Conservation (phyloP, 306 rosid genomes). For the Medicago lupulina region DNA sequence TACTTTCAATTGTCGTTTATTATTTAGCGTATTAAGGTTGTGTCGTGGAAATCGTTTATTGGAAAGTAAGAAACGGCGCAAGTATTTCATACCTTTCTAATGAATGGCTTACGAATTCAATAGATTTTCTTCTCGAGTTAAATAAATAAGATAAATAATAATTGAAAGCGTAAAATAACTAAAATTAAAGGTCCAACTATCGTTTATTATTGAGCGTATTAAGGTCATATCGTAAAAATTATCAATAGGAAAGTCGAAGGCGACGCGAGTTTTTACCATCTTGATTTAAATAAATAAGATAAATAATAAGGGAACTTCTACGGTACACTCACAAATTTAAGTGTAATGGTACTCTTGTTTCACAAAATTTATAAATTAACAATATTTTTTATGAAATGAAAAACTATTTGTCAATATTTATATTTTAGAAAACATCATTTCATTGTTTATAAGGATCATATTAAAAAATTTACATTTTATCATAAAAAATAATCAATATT, state of each 20-base stretch:
- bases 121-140: background rate
- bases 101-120: background rate
- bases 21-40: background rate
- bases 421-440: too few relatives aligned
- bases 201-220: background rate
- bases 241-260: background rate
- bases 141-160: constrained; percentile 1
- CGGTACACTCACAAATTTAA: too few relatives aligned
- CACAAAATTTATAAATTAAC: too few relatives aligned
- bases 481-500: too few relatives aligned
- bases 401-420: too few relatives aligned
- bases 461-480: too few relatives aligned
- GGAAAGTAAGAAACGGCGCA: background rate
- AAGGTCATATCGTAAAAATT: too few relatives aligned
- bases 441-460: too few relatives aligned
- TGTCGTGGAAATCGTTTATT: too few relatives aligned
- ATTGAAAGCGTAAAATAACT: background rate
- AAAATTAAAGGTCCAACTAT: background rate
- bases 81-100: background rate
- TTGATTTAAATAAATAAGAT: background rate
- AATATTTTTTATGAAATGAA: too few relatives aligned
- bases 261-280: background rate
- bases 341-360: too few relatives aligned
- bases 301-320: too few relatives aligned
- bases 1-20: background rate